A percentile compares a stretch with the other conserved stretches of the same genome.
These are phyloP conservation scores for Flaveria ramosissima DNA, from an alignment of 129 eudicot genomes.

Conservation along the genomic window DNA sequence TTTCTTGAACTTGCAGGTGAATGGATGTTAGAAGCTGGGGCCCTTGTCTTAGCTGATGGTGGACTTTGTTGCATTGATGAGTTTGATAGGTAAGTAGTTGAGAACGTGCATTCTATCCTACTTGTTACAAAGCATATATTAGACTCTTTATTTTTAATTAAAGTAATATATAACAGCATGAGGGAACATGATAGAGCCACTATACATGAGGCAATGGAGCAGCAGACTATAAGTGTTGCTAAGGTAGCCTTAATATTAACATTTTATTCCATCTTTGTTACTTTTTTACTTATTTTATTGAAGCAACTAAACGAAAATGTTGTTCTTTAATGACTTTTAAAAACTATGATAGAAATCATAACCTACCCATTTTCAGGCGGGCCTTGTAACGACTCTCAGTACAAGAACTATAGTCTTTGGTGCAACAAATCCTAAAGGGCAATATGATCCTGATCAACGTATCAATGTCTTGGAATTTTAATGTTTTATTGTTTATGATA, in stretches of 20 bases:
- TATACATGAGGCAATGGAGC: constrained; percentile 99
- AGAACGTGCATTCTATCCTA: background rate
- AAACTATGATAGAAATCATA: constrained; percentile 10
- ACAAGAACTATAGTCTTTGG: constrained; percentile 95
- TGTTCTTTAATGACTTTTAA: background rate
- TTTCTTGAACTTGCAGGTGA: constrained; percentile 56
- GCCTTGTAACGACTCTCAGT: constrained; percentile 94
- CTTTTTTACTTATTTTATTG: background rate
- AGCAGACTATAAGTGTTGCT: constrained; percentile 97
- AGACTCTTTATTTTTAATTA: background rate
- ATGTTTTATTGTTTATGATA: background rate
- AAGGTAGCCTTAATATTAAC: constrained; percentile 48
- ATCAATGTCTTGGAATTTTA: constrained; percentile 29
- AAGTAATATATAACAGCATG: constrained; percentile 60
- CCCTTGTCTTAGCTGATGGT: constrained; percentile 97
- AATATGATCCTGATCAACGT: constrained; percentile 92
- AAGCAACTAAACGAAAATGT: background rate
- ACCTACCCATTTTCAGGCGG: constrained; percentile 61
- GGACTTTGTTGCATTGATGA: constrained; percentile 99
- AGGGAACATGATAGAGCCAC: constrained; percentile 99
- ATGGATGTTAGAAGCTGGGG: constrained; percentile 99
- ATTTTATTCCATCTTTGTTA: background rate
- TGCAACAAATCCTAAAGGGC: constrained; percentile 99
- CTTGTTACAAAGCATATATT: background rate
- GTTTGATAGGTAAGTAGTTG: constrained; percentile 64